Percentiles rank a stretch among this genome's conserved stretches.
Evolutionary conservation across 768 basidiomycete species (phyloP).

Genomic region (Tulasnella sp.): DNA sequence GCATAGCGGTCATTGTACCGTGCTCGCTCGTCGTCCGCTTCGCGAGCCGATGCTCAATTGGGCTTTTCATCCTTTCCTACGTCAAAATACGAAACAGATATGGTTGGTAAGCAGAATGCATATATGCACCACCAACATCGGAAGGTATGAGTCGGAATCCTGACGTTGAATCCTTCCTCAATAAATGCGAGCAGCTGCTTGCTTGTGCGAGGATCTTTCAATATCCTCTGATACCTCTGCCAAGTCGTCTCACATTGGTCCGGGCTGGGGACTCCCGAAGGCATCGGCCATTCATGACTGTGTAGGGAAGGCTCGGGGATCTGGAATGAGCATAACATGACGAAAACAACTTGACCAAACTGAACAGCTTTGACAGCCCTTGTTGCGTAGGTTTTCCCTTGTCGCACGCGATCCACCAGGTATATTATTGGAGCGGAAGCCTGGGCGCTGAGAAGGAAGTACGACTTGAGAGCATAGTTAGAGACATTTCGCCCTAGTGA

Average conservation of each 20-base stretch:
- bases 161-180: not conserved
- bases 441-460: slow-evolving; percentile 68
- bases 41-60: slow-evolving; percentile 53
- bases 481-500: slow-evolving; percentile 10
- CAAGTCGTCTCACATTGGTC: slow-evolving; percentile 44
- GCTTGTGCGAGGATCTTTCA: not conserved
- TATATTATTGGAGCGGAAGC: slow-evolving; percentile 65
- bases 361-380: slow-evolving; percentile 43
- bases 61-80: slow-evolving; percentile 57
- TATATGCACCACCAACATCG: not conserved
- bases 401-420: slow-evolving; percentile 60
- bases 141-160: not conserved
- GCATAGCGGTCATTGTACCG: slow-evolving; percentile 31
- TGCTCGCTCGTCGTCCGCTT: slow-evolving; percentile 6
- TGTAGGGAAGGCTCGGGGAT: slow-evolving; percentile 68
- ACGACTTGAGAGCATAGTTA: slow-evolving; percentile 60
- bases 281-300: slow-evolving; percentile 55
- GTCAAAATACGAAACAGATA: slow-evolving; percentile 3
- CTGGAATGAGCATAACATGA: slow-evolving; percentile 75
- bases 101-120: not conserved
- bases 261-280: slow-evolving; percentile 39
- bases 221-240: not conserved
- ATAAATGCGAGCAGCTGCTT: not conserved
- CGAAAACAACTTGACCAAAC: slow-evolving; percentile 38
- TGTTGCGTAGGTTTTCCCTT: slow-evolving; percentile 51